A percentile compares a stretch with the other conserved stretches of the same genome.
Conservation (phyloP, 169 alveolate genomes). For the Cryptosporidium ubiquitum region DNA sequence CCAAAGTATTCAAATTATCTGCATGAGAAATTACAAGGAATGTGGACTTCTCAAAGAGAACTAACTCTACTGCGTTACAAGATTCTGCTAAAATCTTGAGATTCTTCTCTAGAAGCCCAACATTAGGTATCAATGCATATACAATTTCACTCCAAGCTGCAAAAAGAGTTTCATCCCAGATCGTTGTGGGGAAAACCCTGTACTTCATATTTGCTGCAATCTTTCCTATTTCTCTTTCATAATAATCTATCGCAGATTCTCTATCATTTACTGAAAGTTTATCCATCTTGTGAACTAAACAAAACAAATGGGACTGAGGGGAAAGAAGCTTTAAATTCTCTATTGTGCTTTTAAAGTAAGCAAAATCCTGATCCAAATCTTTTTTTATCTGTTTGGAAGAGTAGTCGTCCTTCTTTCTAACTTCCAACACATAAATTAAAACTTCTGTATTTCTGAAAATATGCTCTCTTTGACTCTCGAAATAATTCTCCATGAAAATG, state of each 20-base stretch:
- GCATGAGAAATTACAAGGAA: constrained; percentile 89
- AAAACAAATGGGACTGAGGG: constrained; percentile 88
- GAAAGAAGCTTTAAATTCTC: constrained; percentile 87
- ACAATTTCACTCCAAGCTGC: constrained; percentile 93
- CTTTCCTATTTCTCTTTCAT: constrained; percentile 79
- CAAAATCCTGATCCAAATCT: constrained; percentile 85
- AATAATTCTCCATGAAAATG: constrained; percentile 92
- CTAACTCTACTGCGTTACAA: constrained; percentile 91
- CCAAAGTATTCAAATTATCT: constrained; percentile 50
- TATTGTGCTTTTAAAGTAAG: constrained; percentile 83
- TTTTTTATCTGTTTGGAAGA: constrained; percentile 61
- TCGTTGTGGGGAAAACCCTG: constrained; percentile 87
- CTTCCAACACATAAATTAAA: constrained; percentile 91
- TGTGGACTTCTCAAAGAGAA: constrained; percentile 93
- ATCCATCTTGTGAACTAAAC: constrained; percentile 93
- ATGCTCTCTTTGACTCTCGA: constrained; percentile 90
- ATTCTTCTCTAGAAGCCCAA: constrained; percentile 81
- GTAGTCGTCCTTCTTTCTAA: constrained; percentile 71
- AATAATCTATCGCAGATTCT: constrained; percentile 82
- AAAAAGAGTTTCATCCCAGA: constrained; percentile 93
- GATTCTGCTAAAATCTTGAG: constrained; percentile 84
- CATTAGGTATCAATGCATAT: constrained; percentile 87
- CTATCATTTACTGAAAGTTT: constrained; percentile 84
- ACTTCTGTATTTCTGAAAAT: constrained; percentile 90
- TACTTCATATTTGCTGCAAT: constrained; percentile 63